A percentile compares a stretch with the other conserved stretches of the same genome.
These are phyloP conservation scores for Scheffersomyces segobiensis DNA, from an alignment of 1,139 yeast genomes.

Conservation along the genomic window DNA sequence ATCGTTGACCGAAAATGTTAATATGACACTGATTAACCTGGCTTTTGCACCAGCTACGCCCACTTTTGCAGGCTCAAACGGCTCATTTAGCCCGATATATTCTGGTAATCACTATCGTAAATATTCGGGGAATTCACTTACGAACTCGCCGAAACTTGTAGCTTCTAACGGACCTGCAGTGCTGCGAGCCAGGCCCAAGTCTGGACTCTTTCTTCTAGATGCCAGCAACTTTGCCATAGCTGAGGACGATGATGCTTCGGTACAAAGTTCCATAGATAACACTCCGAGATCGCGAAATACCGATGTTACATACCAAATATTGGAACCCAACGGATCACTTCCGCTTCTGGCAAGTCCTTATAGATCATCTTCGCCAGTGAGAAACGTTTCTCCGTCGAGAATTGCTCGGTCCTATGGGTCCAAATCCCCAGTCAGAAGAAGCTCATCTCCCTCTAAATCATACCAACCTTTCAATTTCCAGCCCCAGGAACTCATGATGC, in stretches of 20 bases:
- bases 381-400: conserved; percentile 36
- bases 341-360: conserved; percentile 17
- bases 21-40: conserved; percentile 1
- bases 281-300: conserved; percentile 26
- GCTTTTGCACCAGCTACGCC: conserved; percentile 9
- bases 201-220: conserved; percentile 37
- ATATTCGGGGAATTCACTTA: conserved; percentile 23
- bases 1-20: conserved; percentile 22
- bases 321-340: conserved; percentile 8
- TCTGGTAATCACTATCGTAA: conserved; percentile 12
- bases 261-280: conserved; percentile 19
- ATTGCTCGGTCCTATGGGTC: conserved; percentile 33
- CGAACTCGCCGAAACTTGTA: conserved; percentile 24
- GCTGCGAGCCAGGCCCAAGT: conserved; percentile 36
- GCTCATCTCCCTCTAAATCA: conserved; percentile 42
- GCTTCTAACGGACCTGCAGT: conserved; percentile 8
- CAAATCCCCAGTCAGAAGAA: conserved; percentile 39
- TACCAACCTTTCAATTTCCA: conserved; percentile 54
- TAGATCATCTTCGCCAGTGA: conserved; percentile 29
- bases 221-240: conserved; percentile 26
- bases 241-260: conserved; percentile 28
- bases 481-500: conserved; percentile 40
- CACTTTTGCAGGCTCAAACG: conserved; percentile 5
- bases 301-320: conserved; percentile 11
- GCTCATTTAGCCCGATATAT: conserved; percentile 3